A percentile compares a stretch with the other conserved stretches of the same genome.
phyloP scores from a whole-genome alignment of 2,329 filamentous ascomycete species.

The Phyllosticta capitalensis region DNA sequence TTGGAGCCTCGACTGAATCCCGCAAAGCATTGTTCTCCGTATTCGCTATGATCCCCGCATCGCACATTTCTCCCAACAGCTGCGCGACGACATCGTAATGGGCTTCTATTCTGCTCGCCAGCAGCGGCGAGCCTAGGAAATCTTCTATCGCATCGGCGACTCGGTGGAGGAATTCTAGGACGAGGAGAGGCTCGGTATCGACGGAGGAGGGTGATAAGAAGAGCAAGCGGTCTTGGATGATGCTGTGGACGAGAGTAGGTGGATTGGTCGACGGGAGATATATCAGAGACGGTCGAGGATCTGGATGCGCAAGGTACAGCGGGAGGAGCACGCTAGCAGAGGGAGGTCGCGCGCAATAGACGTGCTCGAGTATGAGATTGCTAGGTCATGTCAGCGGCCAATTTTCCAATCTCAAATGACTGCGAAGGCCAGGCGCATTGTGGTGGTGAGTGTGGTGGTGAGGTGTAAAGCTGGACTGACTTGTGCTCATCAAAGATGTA shows the following conservation, averaged over 20 bases:
- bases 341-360: slow-evolving; percentile 74
- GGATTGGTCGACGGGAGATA: slow-evolving; percentile 76
- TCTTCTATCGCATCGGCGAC: slow-evolving; percentile 89
- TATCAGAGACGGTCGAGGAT: slow-evolving; percentile 74
- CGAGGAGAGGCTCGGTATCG: slow-evolving; percentile 80
- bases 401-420: background rate
- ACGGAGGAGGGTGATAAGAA: slow-evolving; percentile 76
- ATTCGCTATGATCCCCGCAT: slow-evolving; percentile 78
- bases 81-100: slow-evolving; percentile 93
- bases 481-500: slow-evolving; percentile 96
- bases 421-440: background rate
- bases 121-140: slow-evolving; percentile 78
- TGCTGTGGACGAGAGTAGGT: slow-evolving; percentile 78
- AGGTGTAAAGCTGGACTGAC: slow-evolving; percentile 38
- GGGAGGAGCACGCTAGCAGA: slow-evolving; percentile 67
- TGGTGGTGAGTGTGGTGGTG: background rate
- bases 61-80: slow-evolving; percentile 90
- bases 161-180: slow-evolving; percentile 90
- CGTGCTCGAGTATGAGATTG: slow-evolving; percentile 76
- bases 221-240: slow-evolving; percentile 77
- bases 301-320: slow-evolving; percentile 73
- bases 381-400: slow-evolving; percentile 40
- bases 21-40: slow-evolving; percentile 89
- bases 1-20: slow-evolving; percentile 86
- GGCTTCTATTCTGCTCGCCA: slow-evolving; percentile 76